Evolutionary conservation across 768 basidiomycete genomes (phyloP), one percentile per base, ranked within the genome.

Genomic region (Mrakia gelida): DNA sequence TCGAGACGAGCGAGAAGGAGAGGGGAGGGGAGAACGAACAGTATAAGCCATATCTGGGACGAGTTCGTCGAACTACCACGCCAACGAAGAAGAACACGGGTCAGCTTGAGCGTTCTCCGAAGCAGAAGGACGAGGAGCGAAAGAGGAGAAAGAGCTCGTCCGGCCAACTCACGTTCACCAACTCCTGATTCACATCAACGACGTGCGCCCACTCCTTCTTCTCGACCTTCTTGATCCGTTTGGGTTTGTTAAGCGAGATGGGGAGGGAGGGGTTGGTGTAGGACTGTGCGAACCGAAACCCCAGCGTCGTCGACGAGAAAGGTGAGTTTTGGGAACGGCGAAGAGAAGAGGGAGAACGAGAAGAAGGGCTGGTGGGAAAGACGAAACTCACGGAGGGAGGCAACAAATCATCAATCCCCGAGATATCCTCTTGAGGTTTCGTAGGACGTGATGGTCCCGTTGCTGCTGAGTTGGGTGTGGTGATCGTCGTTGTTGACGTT

Each of bases 191-290:
- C 79, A 98, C 90, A 81, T 98, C 93, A 41, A 98, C 93, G 38
- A 94, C 92, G 86, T 98, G 97, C 1, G 97, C 97, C 97, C 97
- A 99, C 80, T 98, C 94, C 70, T 92, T 92, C 85, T 95, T 95
- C 77, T 89, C 89, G 86, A 71, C 80, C 80, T 79, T 82, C 79
- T 80, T 81, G 80, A 74, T 82, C 80, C 80, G 79, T 78, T 75
- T 82, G 73, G 26, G 81, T 77, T 61, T 82, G 21, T 82, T 32
- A 81, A 88, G 18, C 88, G 86, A 70, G 88, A 87, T 90, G 91
- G 81, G 2, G 56, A 71, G 77, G 28, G 23, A 45, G 23, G 71
- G 7, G 76, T 62, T 79, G 3, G 54, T 62, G 43, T 41, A 70
- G 18, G 68, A 70, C 62, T 63, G 75, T 6, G n/a, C n/a, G n/a